Evolutionary conservation across 2,329 filamentous ascomycete species (phyloP), one percentile per base, ranked within the genome.

Genomic region (Erysiphe pulchra): DNA sequence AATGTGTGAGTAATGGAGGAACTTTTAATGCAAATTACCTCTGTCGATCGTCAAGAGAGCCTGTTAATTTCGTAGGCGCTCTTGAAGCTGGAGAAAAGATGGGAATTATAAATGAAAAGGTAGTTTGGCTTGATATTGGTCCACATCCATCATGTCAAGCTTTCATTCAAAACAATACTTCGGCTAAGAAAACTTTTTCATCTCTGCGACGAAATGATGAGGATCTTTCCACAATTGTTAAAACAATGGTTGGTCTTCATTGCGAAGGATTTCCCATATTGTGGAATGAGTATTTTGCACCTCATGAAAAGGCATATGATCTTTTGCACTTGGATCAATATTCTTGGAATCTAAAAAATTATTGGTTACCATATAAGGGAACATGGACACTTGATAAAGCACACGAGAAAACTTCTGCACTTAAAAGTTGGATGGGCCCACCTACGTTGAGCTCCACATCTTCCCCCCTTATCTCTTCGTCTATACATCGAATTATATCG

Each of bases 51-150:
- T 20, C 40, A 17, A 70, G 80, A 13, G 70, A 81, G 56, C 65
- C 77, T 7, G 79, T 84, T 52, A 69, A 82, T 59, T 80, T 84
- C 61, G 65, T 70, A 48, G 69, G 67, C 43, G 77, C 73, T 8
- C 61, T 85, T 1, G 61, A 70, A 13, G 65, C 65, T 36, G 75
- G 73, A 8, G 68, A 38, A 24, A 24, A 45, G 5, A 40, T 43
- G 20, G 51, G 48, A 10, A 33, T 40, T 13, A 44, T 47, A 1
- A 39, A 49, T 24, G 43, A 46, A 10, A 49, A 48, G 60, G 79
- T 76, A 6, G 67, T 75, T 30, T 83, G 73, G 71, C 63, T 85
- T 47, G 80, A 85, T 57, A 62, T 84, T 50, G 80, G 80, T n/a
- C 77, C 79, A 34, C 75, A 82, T 54, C 77, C 78, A 0, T 70